Conservation (phyloP, 148 eudicot genomes). For the Amaranthus palmeri region DNA sequence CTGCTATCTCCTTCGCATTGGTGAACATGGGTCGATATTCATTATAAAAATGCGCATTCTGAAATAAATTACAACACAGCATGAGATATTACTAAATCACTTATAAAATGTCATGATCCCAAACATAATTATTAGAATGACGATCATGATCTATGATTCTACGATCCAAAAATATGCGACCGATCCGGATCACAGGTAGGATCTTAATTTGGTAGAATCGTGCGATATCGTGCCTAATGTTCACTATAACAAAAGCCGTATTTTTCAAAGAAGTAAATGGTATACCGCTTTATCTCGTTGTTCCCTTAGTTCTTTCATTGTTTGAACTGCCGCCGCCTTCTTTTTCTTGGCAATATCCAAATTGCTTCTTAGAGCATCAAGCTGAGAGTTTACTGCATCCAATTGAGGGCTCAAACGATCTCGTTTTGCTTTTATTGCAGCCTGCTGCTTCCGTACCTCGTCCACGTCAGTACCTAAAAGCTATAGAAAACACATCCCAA, state of each 20-base stretch:
- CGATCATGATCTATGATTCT: too few relatives aligned
- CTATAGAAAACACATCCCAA: constrained; percentile 31
- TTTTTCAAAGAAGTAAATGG: background rate
- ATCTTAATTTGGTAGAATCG: too few relatives aligned
- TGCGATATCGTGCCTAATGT: too few relatives aligned
- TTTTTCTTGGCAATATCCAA: constrained; percentile 29
- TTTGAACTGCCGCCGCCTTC: constrained; percentile 31
- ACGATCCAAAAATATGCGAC: too few relatives aligned
- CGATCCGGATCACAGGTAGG: too few relatives aligned
- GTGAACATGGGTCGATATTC: constrained; percentile 30
- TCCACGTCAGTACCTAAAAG: constrained; percentile 65
- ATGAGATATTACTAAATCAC: background rate
- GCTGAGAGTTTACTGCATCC: constrained; percentile 33
- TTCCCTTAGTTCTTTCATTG: constrained; percentile 35
- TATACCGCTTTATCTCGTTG: constrained; percentile 54
- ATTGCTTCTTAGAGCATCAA: constrained; percentile 38
- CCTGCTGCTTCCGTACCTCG: constrained; percentile 66
- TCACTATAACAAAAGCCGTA: too few relatives aligned
- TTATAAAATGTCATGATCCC: too few relatives aligned
- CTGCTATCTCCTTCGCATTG: constrained; percentile 40
- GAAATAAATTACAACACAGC: constrained; percentile 8
- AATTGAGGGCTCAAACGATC: constrained; percentile 42
- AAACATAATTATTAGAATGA: too few relatives aligned
- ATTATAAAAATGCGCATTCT: constrained; percentile 35
- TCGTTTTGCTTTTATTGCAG: constrained; percentile 37